These are phyloP conservation scores for Metschnikowia colocasiae DNA, from an alignment of 805 yeast species.

Conservation along the genomic window DNA sequence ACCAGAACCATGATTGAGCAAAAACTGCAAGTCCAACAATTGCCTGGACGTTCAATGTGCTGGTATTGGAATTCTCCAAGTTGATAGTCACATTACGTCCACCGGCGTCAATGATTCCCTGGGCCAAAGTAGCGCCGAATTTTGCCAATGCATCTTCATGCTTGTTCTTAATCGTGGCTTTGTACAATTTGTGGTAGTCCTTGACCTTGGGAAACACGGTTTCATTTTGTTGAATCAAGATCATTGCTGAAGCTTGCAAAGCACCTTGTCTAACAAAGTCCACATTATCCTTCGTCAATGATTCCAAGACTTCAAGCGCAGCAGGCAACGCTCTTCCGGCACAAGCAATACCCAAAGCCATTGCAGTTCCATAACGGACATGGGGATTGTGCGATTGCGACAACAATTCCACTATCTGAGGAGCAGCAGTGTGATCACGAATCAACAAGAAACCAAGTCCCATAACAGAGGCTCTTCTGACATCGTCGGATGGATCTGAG, in stretches of 20 bases:
- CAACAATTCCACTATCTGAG: slow-evolving; percentile 88
- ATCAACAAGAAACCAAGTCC: slow-evolving; percentile 86
- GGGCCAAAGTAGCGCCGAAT: slow-evolving; percentile 95
- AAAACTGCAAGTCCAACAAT: slow-evolving; percentile 89
- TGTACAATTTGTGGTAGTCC: slow-evolving; percentile 67
- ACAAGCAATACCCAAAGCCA: slow-evolving; percentile 95
- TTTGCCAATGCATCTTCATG: slow-evolving; percentile 96
- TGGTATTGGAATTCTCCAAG: slow-evolving; percentile 83
- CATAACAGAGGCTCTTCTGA: slow-evolving; percentile 92
- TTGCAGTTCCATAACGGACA: slow-evolving; percentile 95
- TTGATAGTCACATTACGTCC: slow-evolving; percentile 96
- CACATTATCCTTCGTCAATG: slow-evolving; percentile 87
- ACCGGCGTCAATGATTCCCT: slow-evolving; percentile 98
- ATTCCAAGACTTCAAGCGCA: slow-evolving; percentile 89
- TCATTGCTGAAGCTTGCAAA: slow-evolving; percentile 85
- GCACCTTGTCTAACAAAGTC: slow-evolving; percentile 99
- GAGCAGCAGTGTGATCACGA: slow-evolving; percentile 89
- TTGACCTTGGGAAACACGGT: slow-evolving; percentile 75
- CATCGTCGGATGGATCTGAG: slow-evolving; percentile 93
- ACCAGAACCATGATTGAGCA: slow-evolving; percentile 97
- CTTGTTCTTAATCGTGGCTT: slow-evolving; percentile 75
- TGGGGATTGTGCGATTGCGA: slow-evolving; percentile 96
- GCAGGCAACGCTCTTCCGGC: slow-evolving; percentile 89
- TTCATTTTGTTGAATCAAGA: slow-evolving; percentile 84
- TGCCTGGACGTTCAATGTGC: slow-evolving; percentile 84